Conservation (phyloP, 345 rosid species). For the Bruguiera sexangula region DNA sequence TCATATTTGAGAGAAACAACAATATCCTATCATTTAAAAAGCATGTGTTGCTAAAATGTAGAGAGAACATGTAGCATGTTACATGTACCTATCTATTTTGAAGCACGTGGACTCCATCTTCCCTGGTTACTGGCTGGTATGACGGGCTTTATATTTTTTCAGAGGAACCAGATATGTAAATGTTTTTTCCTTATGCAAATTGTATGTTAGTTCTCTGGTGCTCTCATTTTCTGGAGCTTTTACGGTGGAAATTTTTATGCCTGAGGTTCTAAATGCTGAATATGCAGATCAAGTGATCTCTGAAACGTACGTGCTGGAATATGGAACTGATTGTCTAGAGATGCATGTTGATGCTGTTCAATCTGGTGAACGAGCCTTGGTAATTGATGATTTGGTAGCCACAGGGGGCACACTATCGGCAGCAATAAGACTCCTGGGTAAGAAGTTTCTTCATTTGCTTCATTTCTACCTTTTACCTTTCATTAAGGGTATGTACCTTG, state of each 20-base stretch:
- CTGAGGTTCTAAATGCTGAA: neutral
- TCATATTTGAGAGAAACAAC: neutral
- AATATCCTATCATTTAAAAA: too few relatives aligned
- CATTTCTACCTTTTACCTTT: neutral
- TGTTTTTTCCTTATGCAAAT: too few relatives aligned
- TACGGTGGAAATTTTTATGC: neutral
- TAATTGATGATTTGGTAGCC: conserved; percentile 83
- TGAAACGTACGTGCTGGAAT: conserved; percentile 71
- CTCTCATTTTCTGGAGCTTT: neutral
- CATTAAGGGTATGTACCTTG: neutral
- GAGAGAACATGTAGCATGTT: too few relatives aligned
- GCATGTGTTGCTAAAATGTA: too few relatives aligned
- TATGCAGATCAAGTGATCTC: conserved; percentile 64
- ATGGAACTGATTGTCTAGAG: conserved; percentile 79
- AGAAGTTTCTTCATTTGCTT: neutral
- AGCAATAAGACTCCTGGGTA: conserved; percentile 75
- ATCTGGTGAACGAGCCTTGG: conserved; percentile 58
- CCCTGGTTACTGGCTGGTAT: too few relatives aligned
- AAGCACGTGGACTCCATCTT: too few relatives aligned
- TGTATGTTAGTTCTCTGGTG: neutral
- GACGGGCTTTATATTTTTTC: too few relatives aligned
- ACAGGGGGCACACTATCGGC: conserved; percentile 89
- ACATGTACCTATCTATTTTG: too few relatives aligned
- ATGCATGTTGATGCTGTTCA: conserved; percentile 79
- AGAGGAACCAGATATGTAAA: too few relatives aligned